phyloP scores from a whole-genome alignment of 1,139 yeast genomes.

The Lodderomyces orthopsilosis region DNA sequence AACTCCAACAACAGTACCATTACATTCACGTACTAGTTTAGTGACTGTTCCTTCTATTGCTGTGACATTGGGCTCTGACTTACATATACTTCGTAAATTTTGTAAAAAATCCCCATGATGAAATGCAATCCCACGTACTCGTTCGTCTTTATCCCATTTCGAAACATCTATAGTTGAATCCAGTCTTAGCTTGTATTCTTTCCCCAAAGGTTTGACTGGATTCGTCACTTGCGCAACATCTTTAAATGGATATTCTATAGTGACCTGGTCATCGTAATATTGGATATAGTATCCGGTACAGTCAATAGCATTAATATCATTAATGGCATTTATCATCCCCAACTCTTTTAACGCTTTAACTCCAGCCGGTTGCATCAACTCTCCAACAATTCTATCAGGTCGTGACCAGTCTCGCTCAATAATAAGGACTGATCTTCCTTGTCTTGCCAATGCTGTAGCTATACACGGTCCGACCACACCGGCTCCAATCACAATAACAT shows the following conservation, averaged over 20 bases:
- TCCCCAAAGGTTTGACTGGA: constrained; percentile 44
- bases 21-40: constrained; percentile 50
- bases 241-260: constrained; percentile 71
- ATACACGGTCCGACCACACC: constrained; percentile 95
- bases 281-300: constrained; percentile 81
- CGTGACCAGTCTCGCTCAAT: constrained; percentile 86
- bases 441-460: constrained; percentile 87
- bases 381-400: constrained; percentile 97
- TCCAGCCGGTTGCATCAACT: constrained; percentile 94
- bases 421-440: constrained; percentile 74
- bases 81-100: constrained; percentile 74
- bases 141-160: constrained; percentile 60
- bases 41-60: constrained; percentile 81
- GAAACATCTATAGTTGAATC: constrained; percentile 48
- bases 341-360: constrained; percentile 73
- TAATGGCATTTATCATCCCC: constrained; percentile 78
- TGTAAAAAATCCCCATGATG: constrained; percentile 87
- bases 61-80: constrained; percentile 66
- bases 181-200: constrained; percentile 50
- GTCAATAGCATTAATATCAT: constrained; percentile 75
- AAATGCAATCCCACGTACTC: constrained; percentile 78
- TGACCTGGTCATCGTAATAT: constrained; percentile 54
- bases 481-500: constrained; percentile 81
- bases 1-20: constrained; percentile 66
- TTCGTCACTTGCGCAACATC: constrained; percentile 41